phyloP scores from a whole-genome alignment of 495 filamentous ascomycete species.

The Xylaria bambusicola region DNA sequence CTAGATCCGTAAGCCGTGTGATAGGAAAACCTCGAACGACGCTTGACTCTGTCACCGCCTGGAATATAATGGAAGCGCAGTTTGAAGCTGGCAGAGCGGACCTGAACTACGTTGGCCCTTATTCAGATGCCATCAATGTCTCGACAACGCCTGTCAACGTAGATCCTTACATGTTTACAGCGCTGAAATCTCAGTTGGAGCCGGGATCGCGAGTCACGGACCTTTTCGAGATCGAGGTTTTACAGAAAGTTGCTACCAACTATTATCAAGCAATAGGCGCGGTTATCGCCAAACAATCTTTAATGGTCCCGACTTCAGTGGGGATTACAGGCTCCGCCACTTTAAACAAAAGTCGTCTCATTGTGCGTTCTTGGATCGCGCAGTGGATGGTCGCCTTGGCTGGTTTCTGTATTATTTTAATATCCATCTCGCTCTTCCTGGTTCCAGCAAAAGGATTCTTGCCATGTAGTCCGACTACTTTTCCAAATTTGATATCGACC shows the following conservation, averaged over 20 bases:
- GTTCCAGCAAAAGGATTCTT: background rate
- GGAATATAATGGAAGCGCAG: constrained; percentile 1
- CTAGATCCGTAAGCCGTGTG: background rate
- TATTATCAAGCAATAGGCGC: background rate
- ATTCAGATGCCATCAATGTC: background rate
- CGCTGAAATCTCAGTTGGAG: background rate
- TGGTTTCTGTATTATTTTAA: background rate
- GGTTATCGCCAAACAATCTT: background rate
- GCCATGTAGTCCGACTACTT: background rate
- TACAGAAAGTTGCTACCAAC: background rate
- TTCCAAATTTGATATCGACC: background rate
- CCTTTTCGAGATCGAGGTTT: background rate
- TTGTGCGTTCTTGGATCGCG: background rate
- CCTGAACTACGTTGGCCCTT: too few species aligned
- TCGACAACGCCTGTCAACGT: background rate
- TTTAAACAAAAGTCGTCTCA: background rate
- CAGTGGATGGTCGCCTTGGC: background rate
- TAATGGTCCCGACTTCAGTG: background rate
- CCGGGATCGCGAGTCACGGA: background rate
- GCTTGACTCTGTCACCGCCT: background rate
- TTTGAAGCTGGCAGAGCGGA: background rate
- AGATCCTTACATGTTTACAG: background rate
- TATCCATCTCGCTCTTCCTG: background rate
- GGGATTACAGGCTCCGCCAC: background rate
- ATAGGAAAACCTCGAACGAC: background rate